phyloP scores from a whole-genome alignment of 441 rosid species.

The Pelargonium myrrhifolium region DNA sequence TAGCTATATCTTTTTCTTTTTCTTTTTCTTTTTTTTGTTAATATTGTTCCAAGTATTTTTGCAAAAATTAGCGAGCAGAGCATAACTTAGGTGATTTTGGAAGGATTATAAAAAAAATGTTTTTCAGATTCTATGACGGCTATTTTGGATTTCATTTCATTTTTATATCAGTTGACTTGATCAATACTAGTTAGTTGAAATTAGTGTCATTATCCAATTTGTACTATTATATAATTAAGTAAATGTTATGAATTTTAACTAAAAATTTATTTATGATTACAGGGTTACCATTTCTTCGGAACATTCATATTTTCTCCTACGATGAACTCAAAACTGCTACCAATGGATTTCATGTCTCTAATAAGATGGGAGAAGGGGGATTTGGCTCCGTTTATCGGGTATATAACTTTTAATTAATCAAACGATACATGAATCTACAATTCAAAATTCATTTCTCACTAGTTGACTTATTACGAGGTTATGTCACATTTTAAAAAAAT shows the following conservation, averaged over 20 bases:
- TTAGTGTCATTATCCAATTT: neutral
- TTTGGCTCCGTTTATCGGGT: constrained; percentile 47
- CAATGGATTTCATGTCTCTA: constrained; percentile 28
- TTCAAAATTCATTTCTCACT: neutral
- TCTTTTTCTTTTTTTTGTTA: neutral
- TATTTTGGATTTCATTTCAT: neutral
- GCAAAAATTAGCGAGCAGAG: no score
- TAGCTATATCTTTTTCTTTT: no score
- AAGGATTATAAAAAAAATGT: neutral
- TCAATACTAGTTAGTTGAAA: neutral
- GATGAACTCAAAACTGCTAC: constrained; percentile 31
- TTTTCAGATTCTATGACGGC: neutral
- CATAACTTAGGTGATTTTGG: neutral
- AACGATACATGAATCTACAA: no score
- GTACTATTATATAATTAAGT: no score
- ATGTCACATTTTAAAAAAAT: neutral
- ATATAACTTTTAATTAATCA: neutral
- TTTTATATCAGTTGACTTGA: neutral
- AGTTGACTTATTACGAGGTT: neutral
- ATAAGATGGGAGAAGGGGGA: constrained; percentile 49
- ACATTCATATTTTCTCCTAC: constrained; percentile 23
- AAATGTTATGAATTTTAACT: neutral
- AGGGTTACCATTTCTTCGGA: constrained; percentile 18
- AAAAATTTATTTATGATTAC: neutral
- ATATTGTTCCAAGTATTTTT: neutral